Evolutionary conservation across 1,284 basidiomycete species (phyloP).

Genomic region (Sporisorium reilianum): DNA sequence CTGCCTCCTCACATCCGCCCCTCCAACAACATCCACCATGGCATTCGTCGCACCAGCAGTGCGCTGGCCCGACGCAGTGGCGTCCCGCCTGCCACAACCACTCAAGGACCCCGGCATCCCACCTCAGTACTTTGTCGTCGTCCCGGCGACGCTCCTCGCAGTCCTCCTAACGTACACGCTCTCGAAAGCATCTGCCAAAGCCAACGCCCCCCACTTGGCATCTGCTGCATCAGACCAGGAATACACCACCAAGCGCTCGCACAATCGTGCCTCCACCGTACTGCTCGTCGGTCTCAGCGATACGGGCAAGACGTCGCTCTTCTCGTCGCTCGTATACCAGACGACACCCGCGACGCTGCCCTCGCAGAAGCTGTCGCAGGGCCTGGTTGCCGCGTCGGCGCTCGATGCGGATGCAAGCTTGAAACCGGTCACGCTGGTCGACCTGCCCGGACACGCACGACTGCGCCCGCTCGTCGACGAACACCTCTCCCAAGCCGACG

Average conservation of each 20-base stretch:
- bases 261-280: constrained; percentile 40
- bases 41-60: constrained; percentile 43
- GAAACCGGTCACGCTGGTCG: constrained; percentile 52
- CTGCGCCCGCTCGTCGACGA: constrained; percentile 55
- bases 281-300: constrained; percentile 59
- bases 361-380: constrained; percentile 52
- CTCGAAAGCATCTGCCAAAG: constrained; percentile 29
- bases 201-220: constrained; percentile 16
- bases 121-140: constrained; percentile 47
- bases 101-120: constrained; percentile 40
- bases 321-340: constrained; percentile 57
- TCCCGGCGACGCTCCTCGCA: constrained; percentile 48
- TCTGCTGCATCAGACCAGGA: constrained; percentile 1
- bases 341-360: constrained; percentile 55
- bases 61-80: constrained; percentile 53
- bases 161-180: constrained; percentile 50
- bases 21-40: constrained; percentile 12
- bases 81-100: constrained; percentile 37
- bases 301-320: constrained; percentile 64
- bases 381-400: constrained; percentile 11
- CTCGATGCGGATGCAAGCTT: constrained; percentile 1
- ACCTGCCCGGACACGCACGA: constrained; percentile 63
- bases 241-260: constrained; percentile 26
- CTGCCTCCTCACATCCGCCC: not conserved
- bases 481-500: constrained; percentile 53